phyloP scores from a whole-genome alignment of 2,329 filamentous ascomycete genomes.

The Fusarium haematococcum region DNA sequence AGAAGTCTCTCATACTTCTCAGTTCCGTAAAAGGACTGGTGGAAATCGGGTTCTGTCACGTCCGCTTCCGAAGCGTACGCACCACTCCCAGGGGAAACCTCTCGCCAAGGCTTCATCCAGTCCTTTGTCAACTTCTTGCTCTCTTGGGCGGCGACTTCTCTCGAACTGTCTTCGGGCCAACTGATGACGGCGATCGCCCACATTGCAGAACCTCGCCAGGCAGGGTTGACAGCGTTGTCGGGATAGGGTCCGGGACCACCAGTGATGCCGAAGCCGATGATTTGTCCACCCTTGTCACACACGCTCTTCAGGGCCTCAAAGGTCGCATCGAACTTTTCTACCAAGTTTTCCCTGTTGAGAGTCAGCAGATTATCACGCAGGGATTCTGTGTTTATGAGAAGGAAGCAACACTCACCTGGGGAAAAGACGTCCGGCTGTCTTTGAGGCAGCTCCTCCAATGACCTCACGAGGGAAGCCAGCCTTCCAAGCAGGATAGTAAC shows the following conservation, averaged over 20 bases:
- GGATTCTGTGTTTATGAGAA: accelerated
- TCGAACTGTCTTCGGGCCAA: conserved; percentile 41
- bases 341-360: conserved; percentile 24
- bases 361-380: not conserved
- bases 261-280: conserved; percentile 56
- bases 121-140: conserved; percentile 35
- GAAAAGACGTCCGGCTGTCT: conserved; percentile 40
- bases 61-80: conserved; percentile 39
- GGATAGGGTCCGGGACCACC: conserved; percentile 47
- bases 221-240: conserved; percentile 60
- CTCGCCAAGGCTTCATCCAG: conserved; percentile 45
- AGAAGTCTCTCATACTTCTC: conserved; percentile 35
- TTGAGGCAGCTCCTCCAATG: conserved; percentile 21
- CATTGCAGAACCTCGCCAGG: conserved; percentile 58
- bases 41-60: conserved; percentile 37
- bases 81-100: conserved; percentile 29
- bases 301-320: conserved; percentile 53
- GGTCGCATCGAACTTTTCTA: conserved; percentile 47
- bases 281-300: conserved; percentile 54
- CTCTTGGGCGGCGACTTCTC: conserved; percentile 21
- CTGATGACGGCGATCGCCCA: conserved; percentile 52
- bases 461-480: conserved; percentile 33
- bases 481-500: conserved; percentile 37
- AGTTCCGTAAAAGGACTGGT: conserved; percentile 38
- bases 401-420: conserved; percentile 16